Evolutionary conservation across 306 rosid genomes (phyloP), one percentile per base, ranked within the genome.

Genomic region (Gillenia trifoliata): DNA sequence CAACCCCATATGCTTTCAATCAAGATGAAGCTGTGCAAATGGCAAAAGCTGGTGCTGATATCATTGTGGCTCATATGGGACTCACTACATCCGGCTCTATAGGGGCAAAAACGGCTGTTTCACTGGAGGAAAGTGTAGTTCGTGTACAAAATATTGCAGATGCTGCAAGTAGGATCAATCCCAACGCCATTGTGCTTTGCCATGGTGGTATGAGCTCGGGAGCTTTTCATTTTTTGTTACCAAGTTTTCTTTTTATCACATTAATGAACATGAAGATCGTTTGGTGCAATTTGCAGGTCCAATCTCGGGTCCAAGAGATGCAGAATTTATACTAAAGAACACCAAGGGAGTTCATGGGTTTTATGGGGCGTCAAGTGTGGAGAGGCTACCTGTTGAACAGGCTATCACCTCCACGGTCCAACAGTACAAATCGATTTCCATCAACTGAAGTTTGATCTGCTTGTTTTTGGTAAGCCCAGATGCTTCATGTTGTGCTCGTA

Each of bases 301-400:
- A 2, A 91, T 93, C 78, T 88, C 94, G 54, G 96, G 97, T 80
- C 98, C 98, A 45, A 73, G 75, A 57, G 94, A 91, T 70, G 97
- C 97, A 55, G 94, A 86, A 74, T 93, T 91, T 83, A 77, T 89
- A 81, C 85, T 89, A 73, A 89, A 85, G 91, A 89, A 85, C 79
- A 89, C 97, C 75, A 84, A 78, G 54, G 94, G 91, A 60, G 98
- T 93, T 71, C 91, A 91, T 81, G 97, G 98, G 57, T 93, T 93
- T 84, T 93, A 91, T 74, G 98, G 98, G 15, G 97, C 97, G 47
- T 93, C 97, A 71, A 93, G 97, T 80, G 83, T 93, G 89, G 98
- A 91, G 85, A 93, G 97, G 82, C 84, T 93, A 70, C 97, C 97
- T 0, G 98, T 93, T 65, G 98, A 91, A 76, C 92, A 86, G 82